Percentiles rank a stretch among this genome's conserved stretches.
These are phyloP conservation scores for Hexamita inflata DNA, from an alignment of 208 protist species.

Conservation along the genomic window DNA sequence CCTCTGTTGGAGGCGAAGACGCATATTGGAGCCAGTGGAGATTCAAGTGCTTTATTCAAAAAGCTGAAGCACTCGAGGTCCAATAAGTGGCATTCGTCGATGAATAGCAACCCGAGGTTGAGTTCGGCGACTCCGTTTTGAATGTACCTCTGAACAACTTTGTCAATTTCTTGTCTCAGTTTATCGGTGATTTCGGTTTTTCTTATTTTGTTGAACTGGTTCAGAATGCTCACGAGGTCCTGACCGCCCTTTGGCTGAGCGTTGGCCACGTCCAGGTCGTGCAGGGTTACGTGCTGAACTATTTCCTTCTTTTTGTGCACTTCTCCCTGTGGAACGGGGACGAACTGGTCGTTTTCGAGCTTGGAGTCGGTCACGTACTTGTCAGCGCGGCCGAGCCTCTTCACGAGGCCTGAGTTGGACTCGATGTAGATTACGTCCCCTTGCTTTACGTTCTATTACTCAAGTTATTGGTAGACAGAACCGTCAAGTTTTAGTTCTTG, in stretches of 20 bases:
- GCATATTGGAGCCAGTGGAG: slow-evolving; percentile 92
- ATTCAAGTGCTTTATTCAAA: slow-evolving; percentile 97
- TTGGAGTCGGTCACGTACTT: slow-evolving; percentile 51
- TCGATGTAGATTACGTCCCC: slow-evolving; percentile 99
- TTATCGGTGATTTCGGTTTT: slow-evolving; percentile 99
- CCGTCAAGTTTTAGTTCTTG: slow-evolving; percentile 95
- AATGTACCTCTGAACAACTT: slow-evolving; percentile 98
- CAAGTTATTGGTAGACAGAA: slow-evolving; percentile 82
- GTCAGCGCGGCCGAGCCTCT: slow-evolving; percentile 50
- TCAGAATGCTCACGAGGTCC: slow-evolving; percentile 90
- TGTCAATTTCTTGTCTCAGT: slow-evolving; percentile 95
- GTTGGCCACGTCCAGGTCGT: slow-evolving; percentile 94
- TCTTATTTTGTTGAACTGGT: slow-evolving; percentile 88
- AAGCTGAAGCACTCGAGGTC: slow-evolving; percentile 99
- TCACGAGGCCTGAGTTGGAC: slow-evolving; percentile 73
- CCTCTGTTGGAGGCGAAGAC: slow-evolving; percentile 99
- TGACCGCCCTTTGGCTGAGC: slow-evolving; percentile 60
- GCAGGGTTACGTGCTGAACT: slow-evolving; percentile 95
- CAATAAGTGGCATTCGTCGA: slow-evolving; percentile 99
- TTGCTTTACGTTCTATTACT: slow-evolving; percentile 59
- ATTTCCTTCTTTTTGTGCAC: slow-evolving; percentile 99
- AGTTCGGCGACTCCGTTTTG: slow-evolving; percentile 97
- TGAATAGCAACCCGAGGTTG: slow-evolving; percentile 98
- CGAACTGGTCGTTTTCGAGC: slow-evolving; percentile 95
- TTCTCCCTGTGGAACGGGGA: slow-evolving; percentile 96